A percentile compares a stretch with the other conserved stretches of the same genome.
Conservation (phyloP, 352 stramenopile species). For the Pythium sp. region DNA sequence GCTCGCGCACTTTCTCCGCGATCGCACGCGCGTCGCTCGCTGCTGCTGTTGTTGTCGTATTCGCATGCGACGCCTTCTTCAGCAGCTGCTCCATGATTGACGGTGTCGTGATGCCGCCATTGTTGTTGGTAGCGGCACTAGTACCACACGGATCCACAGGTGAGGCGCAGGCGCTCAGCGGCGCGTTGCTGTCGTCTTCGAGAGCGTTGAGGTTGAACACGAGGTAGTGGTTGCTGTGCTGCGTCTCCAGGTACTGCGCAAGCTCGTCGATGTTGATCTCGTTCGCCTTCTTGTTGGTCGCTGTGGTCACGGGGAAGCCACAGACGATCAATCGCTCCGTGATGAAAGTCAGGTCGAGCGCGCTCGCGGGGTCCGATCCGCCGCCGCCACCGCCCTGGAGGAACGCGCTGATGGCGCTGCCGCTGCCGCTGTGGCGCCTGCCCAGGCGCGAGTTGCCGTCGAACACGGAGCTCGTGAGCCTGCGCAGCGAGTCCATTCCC, state of each 20-base stretch:
- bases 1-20: conserved; percentile 60
- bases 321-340: conserved; percentile 61
- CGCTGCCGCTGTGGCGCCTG: conserved; percentile 32
- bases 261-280: conserved; percentile 73
- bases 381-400: conserved; percentile 23
- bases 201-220: conserved; percentile 81
- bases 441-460: conserved; percentile 36
- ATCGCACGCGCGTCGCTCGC: conserved; percentile 18
- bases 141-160: neutral
- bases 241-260: conserved; percentile 46
- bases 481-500: conserved; percentile 67
- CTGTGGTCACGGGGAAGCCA: conserved; percentile 45
- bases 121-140: neutral
- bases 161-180: neutral
- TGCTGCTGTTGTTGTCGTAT: neutral
- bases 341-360: conserved; percentile 75
- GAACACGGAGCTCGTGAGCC: conserved; percentile 72
- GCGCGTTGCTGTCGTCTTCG: conserved; percentile 21
- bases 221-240: conserved; percentile 62
- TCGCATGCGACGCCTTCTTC: neutral
- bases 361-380: conserved; percentile 25
- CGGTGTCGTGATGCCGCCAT: neutral
- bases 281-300: conserved; percentile 74
- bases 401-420: conserved; percentile 13
- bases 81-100: conserved; percentile 17